Evolutionary conservation across 108 stramenopile genomes (phyloP).

Genomic region (Aureococcus anophagefferens): DNA sequence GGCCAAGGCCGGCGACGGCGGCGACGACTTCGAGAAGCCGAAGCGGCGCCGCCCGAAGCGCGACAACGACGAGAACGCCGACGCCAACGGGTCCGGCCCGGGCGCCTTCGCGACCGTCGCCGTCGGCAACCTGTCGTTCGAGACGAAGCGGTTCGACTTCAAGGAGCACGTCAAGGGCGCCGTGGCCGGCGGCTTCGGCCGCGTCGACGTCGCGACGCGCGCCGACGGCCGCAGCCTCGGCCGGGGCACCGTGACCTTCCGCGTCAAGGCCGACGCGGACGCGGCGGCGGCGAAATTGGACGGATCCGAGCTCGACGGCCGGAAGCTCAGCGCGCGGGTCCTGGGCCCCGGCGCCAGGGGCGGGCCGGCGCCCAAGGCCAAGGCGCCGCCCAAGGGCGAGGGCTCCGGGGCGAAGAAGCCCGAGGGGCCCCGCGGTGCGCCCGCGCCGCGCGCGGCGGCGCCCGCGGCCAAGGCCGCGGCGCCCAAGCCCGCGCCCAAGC

Average conservation of each 20-base stretch:
- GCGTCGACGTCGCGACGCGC: not conserved
- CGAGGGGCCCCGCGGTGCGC: too few species aligned
- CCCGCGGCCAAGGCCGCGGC: not conserved
- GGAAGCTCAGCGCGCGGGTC: not conserved
- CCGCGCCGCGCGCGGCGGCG: too few species aligned
- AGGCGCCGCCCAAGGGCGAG: too few species aligned
- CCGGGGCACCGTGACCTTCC: not conserved
- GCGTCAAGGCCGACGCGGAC: not conserved
- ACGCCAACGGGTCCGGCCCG: too few species aligned
- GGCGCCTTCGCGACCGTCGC: too few species aligned
- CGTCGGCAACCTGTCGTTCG: not conserved
- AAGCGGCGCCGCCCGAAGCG: too few species aligned
- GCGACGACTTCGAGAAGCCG: too few species aligned
- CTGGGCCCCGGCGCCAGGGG: too few species aligned
- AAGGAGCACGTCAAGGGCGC: not conserved
- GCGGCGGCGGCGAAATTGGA: not conserved
- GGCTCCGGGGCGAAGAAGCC: too few species aligned
- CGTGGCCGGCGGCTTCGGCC: not conserved
- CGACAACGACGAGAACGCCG: too few species aligned
- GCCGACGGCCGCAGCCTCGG: not conserved
- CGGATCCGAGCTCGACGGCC: not conserved
- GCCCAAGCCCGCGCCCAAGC: not conserved
- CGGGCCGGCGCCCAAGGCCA: too few species aligned
- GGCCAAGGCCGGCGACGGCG: too few species aligned
- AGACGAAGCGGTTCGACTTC: not conserved